These are phyloP conservation scores for Capillidium heterosporum DNA, from an alignment of 371 early-diverging fungal species.

Conservation along the genomic window DNA sequence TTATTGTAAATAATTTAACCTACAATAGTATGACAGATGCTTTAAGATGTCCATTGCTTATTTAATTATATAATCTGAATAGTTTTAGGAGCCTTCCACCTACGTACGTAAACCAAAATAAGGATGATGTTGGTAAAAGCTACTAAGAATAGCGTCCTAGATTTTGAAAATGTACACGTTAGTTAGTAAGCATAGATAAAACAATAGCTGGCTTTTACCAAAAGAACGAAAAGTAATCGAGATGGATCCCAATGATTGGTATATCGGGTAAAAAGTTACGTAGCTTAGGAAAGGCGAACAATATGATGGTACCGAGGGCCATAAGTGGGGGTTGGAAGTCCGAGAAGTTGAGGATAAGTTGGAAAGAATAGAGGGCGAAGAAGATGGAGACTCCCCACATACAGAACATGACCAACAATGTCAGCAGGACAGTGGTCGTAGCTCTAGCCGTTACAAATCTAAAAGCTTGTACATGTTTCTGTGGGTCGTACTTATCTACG, in stretches of 20 bases:
- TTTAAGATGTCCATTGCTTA: too few relatives aligned
- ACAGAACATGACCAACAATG: background rate
- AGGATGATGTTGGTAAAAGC: too few relatives aligned
- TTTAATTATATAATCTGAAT: too few relatives aligned
- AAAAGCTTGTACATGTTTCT: too few relatives aligned
- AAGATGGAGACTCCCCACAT: background rate
- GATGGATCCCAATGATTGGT: background rate
- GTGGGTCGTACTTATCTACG: too few relatives aligned
- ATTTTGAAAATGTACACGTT: too few relatives aligned
- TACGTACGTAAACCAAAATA: too few relatives aligned
- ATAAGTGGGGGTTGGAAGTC: background rate
- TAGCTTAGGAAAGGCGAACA: background rate
- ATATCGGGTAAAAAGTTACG: background rate
- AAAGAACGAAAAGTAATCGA: background rate
- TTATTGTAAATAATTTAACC: too few relatives aligned
- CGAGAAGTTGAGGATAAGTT: background rate
- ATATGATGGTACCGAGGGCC: background rate
- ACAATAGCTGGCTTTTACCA: background rate
- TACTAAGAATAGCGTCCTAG: too few relatives aligned
- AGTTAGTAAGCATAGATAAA: too few relatives aligned
- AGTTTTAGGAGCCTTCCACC: too few relatives aligned
- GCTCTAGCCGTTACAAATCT: background rate
- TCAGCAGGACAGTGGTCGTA: background rate
- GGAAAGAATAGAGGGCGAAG: background rate
- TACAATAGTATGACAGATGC: too few relatives aligned